Percentiles rank a stretch among this genome's conserved stretches.
Evolutionary conservation across 1,284 basidiomycete genomes (phyloP).

Genomic region (Ustilago shanxiensis): DNA sequence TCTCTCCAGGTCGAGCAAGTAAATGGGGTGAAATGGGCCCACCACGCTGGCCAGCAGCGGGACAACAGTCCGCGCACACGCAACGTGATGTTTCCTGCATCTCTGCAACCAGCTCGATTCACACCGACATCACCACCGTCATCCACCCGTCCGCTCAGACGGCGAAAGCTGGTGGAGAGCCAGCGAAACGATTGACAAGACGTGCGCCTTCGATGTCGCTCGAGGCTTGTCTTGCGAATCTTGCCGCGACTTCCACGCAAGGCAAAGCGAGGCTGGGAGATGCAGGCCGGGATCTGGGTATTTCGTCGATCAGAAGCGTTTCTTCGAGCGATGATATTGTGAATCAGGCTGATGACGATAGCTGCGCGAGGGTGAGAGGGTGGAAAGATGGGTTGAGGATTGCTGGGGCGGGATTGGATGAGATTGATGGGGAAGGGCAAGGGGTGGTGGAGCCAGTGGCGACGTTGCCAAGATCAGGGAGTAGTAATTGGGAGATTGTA

Average conservation of each 20-base stretch:
- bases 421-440: slow-evolving; percentile 6
- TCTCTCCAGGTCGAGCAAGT: slow-evolving; percentile 48
- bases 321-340: slow-evolving; percentile 41
- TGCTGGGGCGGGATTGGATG: slow-evolving; percentile 36
- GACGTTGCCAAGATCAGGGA: slow-evolving; percentile 37
- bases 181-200: slow-evolving; percentile 20
- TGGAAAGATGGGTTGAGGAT: slow-evolving; percentile 55
- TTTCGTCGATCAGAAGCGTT: slow-evolving; percentile 43
- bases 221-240: slow-evolving; percentile 44
- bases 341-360: slow-evolving; percentile 23
- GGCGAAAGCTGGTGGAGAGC: slow-evolving; percentile 16
- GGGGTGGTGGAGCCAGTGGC: background rate
- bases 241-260: slow-evolving; percentile 38
- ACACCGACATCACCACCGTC: slow-evolving; percentile 50
- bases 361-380: slow-evolving; percentile 33
- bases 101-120: slow-evolving; percentile 40
- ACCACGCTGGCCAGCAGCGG: slow-evolving; percentile 41
- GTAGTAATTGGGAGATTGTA: slow-evolving; percentile 52
- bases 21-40: slow-evolving; percentile 58
- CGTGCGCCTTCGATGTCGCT: slow-evolving; percentile 50
- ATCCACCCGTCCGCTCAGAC: slow-evolving; percentile 28
- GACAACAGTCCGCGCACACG: slow-evolving; percentile 16
- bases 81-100: slow-evolving; percentile 46
- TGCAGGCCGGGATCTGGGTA: slow-evolving; percentile 38
- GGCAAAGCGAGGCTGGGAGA: slow-evolving; percentile 40